Percentiles rank a stretch among this genome's conserved stretches.
Evolutionary conservation across 2,329 filamentous ascomycete genomes (phyloP).

Genomic region (Aspergillus vadensis): DNA sequence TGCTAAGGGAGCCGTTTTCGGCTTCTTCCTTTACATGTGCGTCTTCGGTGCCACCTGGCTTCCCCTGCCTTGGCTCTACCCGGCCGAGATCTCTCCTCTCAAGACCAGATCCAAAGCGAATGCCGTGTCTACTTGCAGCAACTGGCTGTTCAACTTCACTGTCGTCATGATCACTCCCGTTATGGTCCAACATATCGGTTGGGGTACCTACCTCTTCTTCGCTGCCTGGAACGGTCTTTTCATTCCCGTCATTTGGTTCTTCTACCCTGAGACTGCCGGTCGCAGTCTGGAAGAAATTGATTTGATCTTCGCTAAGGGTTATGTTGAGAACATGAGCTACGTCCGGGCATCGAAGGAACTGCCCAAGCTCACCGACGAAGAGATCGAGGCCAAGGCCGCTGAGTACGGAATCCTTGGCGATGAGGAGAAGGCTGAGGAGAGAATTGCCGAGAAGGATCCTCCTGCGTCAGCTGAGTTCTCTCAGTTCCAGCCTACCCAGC

Average conservation of each 20-base stretch:
- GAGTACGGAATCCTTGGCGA: constrained; percentile 13
- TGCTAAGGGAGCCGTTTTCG: constrained; percentile 21
- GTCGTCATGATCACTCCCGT: constrained; percentile 48
- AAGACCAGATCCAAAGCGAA: constrained; percentile 52
- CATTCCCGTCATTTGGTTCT: constrained; percentile 52
- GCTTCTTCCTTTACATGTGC: constrained; percentile 25
- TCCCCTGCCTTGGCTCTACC: constrained; percentile 57
- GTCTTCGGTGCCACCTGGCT: constrained; percentile 47
- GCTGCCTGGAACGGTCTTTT: constrained; percentile 37
- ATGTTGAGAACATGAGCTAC: constrained; percentile 16
- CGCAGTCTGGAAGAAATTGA: constrained; percentile 38
- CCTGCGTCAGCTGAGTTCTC: constrained; percentile 9
- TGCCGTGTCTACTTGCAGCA: constrained; percentile 50
- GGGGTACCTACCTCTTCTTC: constrained; percentile 40
- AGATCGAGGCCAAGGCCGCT: constrained; percentile 16
- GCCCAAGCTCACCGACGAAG: constrained; percentile 11
- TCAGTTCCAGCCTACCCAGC: constrained; percentile 11
- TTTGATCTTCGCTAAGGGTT: constrained; percentile 36
- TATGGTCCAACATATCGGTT: constrained; percentile 32
- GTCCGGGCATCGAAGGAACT: constrained; percentile 14
- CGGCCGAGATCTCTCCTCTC: constrained; percentile 52
- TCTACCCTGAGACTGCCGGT: constrained; percentile 49
- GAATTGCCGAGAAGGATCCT: constrained; percentile 8
- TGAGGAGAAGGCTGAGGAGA: constrained; percentile 15
- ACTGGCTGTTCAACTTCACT: constrained; percentile 56